These are phyloP conservation scores for Cytidiella melzeri DNA, from an alignment of 768 basidiomycete species.

Conservation along the genomic window DNA sequence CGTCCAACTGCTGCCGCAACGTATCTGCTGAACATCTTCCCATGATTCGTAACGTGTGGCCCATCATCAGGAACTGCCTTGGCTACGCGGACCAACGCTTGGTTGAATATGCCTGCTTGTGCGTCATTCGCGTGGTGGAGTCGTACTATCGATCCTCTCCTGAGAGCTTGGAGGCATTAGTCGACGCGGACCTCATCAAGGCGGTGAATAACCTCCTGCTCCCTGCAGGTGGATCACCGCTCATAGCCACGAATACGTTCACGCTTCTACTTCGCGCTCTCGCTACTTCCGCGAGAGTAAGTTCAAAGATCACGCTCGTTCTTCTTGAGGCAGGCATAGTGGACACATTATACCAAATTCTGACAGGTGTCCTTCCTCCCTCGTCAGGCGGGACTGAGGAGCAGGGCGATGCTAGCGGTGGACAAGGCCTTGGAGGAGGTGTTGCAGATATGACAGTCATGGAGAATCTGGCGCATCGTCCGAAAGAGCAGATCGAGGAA, in stretches of 20 bases:
- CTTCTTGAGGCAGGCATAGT: conserved; percentile 91
- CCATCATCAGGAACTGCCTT: conserved; percentile 89
- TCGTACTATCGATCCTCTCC: conserved; percentile 81
- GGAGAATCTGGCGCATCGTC: conserved; percentile 93
- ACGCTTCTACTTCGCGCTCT: conserved; percentile 82
- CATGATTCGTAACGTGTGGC: conserved; percentile 86
- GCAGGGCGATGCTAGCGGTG: conserved; percentile 52
- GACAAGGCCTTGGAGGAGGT: conserved; percentile 82
- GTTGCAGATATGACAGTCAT: conserved; percentile 96
- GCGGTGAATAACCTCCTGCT: conserved; percentile 83
- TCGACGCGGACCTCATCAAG: conserved; percentile 71
- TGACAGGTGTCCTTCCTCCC: conserved; percentile 90
- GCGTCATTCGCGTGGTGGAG: conserved; percentile 91
- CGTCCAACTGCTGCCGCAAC: conserved; percentile 94
- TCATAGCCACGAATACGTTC: conserved; percentile 83
- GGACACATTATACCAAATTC: conserved; percentile 87
- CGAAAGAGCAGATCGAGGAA: conserved; percentile 97
- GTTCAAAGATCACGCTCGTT: conserved; percentile 79
- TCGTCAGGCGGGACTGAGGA: conserved; percentile 45
- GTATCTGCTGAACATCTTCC: conserved; percentile 83
- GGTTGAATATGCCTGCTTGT: conserved; percentile 95
- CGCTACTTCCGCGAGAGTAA: conserved; percentile 82
- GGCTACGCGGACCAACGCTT: conserved; percentile 90
- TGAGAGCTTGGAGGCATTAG: conserved; percentile 80
- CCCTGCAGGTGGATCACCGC: conserved; percentile 80